Evolutionary conservation across 2,329 filamentous ascomycete species (phyloP), one percentile per base, ranked within the genome.

Genomic region (Huntiella abstrusa): DNA sequence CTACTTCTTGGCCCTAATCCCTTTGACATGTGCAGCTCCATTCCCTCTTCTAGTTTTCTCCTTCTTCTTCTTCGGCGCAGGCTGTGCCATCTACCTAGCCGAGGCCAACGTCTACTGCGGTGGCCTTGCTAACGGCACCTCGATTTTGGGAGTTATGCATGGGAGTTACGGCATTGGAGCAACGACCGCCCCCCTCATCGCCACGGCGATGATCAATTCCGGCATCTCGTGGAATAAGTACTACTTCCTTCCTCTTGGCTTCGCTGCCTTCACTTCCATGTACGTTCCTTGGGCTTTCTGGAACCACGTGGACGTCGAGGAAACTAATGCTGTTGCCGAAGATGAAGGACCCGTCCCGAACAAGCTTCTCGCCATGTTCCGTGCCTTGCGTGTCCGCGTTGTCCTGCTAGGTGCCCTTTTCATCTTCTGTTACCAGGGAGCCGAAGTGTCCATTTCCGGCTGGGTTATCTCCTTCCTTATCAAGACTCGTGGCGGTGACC

Each of bases 401-500:
- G 83, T 86, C 0, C 60, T 91, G 1, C 67, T 91, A 0, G 82
- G 83, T 3, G 79, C 83, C 0, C 59, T 84, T 7, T 91, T 91
- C 64, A 82, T 91, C 59, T 91, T 92, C 58, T 75, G 77, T 19
- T 92, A 93, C 59, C 83, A 91, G 60, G 84, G 83, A 33, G 80
- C 81, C 33, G 84, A 92, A 60, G 83, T 92, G 12, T 78, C 77
- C 49, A 83, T 88, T 52, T 83, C 80, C 0, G 83, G 84, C 45
- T 92, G 84, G 85, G 79, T 88, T 42, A 85, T 88, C 51, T 85
- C 80, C 2, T 92, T 87, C 63, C 65, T 92, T 35, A 85, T 91
- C 59, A 70, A 71, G 43, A 72, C 76, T 51, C 77, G 83, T 34
- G 65, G 75, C 48, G 83, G 82, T 11, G 69, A 80, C 53, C 81